Base-by-base conservation (phyloP, 176 grass and related monocot species). In the Themeda triandra region DNA sequence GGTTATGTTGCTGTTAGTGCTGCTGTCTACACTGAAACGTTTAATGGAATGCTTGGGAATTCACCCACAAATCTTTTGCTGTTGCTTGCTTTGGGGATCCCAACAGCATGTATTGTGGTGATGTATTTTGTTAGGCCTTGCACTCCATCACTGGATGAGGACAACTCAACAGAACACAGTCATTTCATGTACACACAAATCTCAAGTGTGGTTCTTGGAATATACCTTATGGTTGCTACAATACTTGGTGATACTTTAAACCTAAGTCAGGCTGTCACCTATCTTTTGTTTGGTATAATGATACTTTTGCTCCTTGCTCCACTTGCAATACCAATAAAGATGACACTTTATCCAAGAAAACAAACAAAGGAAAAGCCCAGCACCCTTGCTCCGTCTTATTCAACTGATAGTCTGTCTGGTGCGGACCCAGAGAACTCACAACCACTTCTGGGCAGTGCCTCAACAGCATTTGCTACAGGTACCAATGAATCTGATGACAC, bases 91-190 rank as follows among this genome's bases (percentile, higher is more conserved):
- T 75, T 98, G 1, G 96, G 96, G 54, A 58, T 93, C 53, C 96
- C 96, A 79, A 44, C 8, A 4, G 82, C 87, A n/a, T 90, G 91
- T 64, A 4, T 98, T 69, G 86, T 86, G 46, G 90, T 86, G 13
- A 98, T 98, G 91, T 98, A 95, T 66, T 98, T 98, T 40, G 87
- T 98, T 6, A 87, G 88, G 18, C 96, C 96, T 70, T 98, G 96
- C n/a, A 83, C 82, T 1, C 93, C 96, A 28, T 92, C 91, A 1
- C 84, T 95, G 40, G 96, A n/a, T 89, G 73, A 89, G 92, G 24
- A 92, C 87, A 30, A 87, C 80, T 36, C n/a, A n/a, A 72, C 78
- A 28, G 91, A 98, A 45, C 86, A 83, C n/a, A 48, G 78, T 87
- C 93, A 98, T 79, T 98, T 98, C 69, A 8, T 95, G 14, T 98